phyloP scores from a whole-genome alignment of 306 rosid species.

The Gleditsia sinensis region DNA sequence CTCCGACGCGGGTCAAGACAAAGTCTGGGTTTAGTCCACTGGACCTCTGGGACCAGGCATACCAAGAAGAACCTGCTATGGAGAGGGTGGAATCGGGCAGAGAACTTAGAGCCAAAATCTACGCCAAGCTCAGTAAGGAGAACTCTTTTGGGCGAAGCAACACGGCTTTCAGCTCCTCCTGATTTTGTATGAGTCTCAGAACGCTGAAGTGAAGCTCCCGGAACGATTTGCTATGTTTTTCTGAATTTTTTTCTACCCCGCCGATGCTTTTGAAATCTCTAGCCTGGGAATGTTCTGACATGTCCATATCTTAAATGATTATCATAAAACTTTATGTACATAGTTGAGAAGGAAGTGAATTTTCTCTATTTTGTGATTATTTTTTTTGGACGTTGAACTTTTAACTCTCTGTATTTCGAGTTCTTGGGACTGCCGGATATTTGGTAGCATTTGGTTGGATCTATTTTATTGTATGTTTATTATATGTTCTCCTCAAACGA shows the following conservation, averaged over 20 bases:
- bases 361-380: slow-evolving; percentile 27
- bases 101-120: slow-evolving; percentile 65
- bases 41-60: slow-evolving; percentile 40
- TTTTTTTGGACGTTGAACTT: neutral
- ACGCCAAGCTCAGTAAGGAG: slow-evolving; percentile 65
- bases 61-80: slow-evolving; percentile 63
- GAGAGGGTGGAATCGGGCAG: slow-evolving; percentile 91
- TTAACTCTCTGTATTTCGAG: slow-evolving; percentile 14
- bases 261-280: no score
- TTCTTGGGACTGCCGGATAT: slow-evolving; percentile 34
- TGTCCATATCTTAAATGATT: slow-evolving; percentile 21
- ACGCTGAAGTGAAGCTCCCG: no score
- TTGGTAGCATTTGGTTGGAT: slow-evolving; percentile 32
- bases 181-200: no score
- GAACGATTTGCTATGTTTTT: no score
- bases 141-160: slow-evolving; percentile 47
- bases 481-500: neutral
- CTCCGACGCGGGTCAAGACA: slow-evolving; percentile 18
- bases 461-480: neutral
- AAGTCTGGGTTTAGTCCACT: neutral
- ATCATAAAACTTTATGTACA: slow-evolving; percentile 33
- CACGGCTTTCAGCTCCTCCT: slow-evolving; percentile 33
- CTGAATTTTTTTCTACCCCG: no score
- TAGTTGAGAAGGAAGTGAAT: slow-evolving; percentile 27
- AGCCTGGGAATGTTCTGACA: slow-evolving; percentile 32